A percentile compares a stretch with the other conserved stretches of the same genome.
Conservation (phyloP, 2,329 filamentous ascomycete species). For the Sclerotinia spermophila region DNA sequence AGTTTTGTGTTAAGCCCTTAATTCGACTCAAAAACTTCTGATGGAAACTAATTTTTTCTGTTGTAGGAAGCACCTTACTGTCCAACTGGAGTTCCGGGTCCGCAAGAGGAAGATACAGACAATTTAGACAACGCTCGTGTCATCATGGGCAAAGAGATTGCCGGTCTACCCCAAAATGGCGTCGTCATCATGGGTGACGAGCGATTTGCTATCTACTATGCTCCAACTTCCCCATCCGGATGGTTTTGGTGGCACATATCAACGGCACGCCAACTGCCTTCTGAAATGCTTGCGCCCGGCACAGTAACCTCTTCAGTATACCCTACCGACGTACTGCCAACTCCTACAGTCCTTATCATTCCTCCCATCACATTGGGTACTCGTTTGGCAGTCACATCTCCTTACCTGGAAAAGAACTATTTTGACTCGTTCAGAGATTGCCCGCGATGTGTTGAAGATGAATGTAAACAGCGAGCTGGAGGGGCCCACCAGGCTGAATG, state of each 20-base stretch:
- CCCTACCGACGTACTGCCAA: background rate
- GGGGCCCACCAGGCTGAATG: accelerated
- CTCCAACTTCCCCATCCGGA: background rate
- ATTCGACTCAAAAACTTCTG: background rate
- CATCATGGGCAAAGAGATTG: background rate
- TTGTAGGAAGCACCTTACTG: background rate
- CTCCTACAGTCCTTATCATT: background rate
- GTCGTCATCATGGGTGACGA: background rate
- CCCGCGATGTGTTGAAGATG: background rate
- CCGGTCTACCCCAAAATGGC: background rate
- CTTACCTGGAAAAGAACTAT: background rate
- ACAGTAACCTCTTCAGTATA: background rate
- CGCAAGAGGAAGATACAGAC: background rate
- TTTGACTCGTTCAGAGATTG: background rate
- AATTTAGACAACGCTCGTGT: background rate
- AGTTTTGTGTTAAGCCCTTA: background rate
- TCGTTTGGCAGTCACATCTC: background rate
- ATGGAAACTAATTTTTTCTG: background rate
- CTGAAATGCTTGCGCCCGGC: background rate
- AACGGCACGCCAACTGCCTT: no score
- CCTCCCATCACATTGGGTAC: background rate
- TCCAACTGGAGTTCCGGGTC: background rate
- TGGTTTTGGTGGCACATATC: background rate
- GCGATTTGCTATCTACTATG: background rate
- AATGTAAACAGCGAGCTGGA: background rate